A percentile compares a stretch with the other conserved stretches of the same genome.
Evolutionary conservation across 2,329 filamentous ascomycete species (phyloP).

Genomic region (Aureobasidium musti): DNA sequence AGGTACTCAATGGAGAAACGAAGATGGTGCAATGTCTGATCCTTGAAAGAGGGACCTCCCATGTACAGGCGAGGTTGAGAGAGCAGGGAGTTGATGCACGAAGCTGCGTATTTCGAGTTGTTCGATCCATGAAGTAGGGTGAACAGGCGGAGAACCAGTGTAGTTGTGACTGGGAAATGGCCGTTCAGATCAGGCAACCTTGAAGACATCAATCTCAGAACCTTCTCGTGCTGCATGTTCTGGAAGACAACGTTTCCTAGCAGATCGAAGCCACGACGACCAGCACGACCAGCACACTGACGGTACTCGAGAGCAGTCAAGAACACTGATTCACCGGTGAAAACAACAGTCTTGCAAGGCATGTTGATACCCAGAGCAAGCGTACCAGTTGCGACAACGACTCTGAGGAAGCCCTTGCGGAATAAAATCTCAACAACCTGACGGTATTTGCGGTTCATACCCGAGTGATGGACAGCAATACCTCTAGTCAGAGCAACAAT

Average conservation of each 20-base stretch:
- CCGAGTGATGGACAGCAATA: slow-evolving; percentile 75
- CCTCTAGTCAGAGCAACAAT: slow-evolving; percentile 66
- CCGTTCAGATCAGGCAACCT: slow-evolving; percentile 72
- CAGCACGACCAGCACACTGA: slow-evolving; percentile 74
- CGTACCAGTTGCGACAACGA: slow-evolving; percentile 74
- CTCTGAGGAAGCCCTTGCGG: slow-evolving; percentile 68
- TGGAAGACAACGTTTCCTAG: slow-evolving; percentile 82
- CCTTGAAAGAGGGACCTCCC: slow-evolving; percentile 66
- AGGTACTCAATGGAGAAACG: slow-evolving; percentile 82
- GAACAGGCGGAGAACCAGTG: slow-evolving; percentile 68
- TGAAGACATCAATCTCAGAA: slow-evolving; percentile 70
- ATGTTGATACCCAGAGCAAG: slow-evolving; percentile 78
- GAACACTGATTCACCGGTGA: slow-evolving; percentile 71
- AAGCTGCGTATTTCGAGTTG: slow-evolving; percentile 61
- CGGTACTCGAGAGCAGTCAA: slow-evolving; percentile 75
- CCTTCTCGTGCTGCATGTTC: slow-evolving; percentile 61
- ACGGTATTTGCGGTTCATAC: slow-evolving; percentile 76
- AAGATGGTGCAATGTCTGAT: slow-evolving; percentile 72
- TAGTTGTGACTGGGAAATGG: slow-evolving; percentile 76
- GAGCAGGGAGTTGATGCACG: slow-evolving; percentile 65
- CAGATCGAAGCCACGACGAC: slow-evolving; percentile 76
- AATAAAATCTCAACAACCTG: slow-evolving; percentile 74
- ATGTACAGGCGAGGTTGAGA: slow-evolving; percentile 71
- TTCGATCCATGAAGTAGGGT: slow-evolving; percentile 67
- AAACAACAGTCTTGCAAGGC: slow-evolving; percentile 80